Evolutionary conservation across 176 grass and related monocot species (phyloP).

Genomic region (Bonia amplexicaulis): DNA sequence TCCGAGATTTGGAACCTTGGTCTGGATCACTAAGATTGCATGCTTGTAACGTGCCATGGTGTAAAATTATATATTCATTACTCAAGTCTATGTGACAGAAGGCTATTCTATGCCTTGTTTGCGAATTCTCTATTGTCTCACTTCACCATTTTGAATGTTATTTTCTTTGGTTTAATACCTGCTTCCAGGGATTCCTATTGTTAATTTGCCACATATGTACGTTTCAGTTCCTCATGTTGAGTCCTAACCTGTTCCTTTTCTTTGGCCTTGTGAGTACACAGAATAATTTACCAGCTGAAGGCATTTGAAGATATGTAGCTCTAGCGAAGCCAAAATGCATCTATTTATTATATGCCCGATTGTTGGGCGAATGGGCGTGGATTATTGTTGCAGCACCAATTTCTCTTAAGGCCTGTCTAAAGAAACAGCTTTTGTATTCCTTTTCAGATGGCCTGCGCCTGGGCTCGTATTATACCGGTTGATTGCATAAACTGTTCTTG

Average conservation of each 20-base stretch:
- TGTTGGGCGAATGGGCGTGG: slow-evolving; percentile 17
- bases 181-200: neutral
- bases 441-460: neutral
- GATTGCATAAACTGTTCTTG: slow-evolving; percentile 35
- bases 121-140: neutral
- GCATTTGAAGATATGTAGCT: slow-evolving; percentile 35
- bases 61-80: neutral
- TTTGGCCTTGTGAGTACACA: slow-evolving; percentile 24
- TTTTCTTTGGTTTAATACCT: neutral
- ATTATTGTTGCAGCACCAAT: slow-evolving; percentile 25
- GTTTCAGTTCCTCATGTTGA: neutral
- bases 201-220: neutral
- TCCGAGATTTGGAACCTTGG: no score
- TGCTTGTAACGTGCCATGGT: neutral
- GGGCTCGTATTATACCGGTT: slow-evolving; percentile 42
- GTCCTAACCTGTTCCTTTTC: neutral
- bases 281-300: slow-evolving; percentile 20
- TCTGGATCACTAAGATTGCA: neutral
- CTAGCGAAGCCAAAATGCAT: slow-evolving; percentile 22
- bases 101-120: neutral
- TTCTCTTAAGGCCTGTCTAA: slow-evolving; percentile 11
- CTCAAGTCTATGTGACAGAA: neutral
- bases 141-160: neutral
- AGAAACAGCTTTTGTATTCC: slow-evolving; percentile 24
- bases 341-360: slow-evolving; percentile 11